Percentiles rank a stretch among this genome's conserved stretches.
Conservation (phyloP, 176 grass and related monocot genomes). For the Hordeum marinum region DNA sequence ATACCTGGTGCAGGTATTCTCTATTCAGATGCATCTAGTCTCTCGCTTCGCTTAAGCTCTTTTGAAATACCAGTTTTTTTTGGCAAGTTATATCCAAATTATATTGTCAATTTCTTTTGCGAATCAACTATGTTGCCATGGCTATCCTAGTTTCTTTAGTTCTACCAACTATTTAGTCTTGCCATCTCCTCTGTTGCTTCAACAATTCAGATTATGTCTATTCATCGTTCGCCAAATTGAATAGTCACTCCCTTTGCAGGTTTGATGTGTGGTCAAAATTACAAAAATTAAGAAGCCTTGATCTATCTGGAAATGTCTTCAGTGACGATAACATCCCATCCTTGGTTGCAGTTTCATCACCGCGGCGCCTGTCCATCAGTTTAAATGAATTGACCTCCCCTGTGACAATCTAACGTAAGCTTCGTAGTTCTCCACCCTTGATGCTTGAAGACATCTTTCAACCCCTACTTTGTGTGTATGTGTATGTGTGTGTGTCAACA, state of each 20-base stretch:
- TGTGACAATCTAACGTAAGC: background rate
- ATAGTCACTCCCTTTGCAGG: background rate
- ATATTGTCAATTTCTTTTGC: too few species aligned
- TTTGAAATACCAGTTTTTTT: too few species aligned
- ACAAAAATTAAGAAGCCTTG: background rate
- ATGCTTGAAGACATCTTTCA: background rate
- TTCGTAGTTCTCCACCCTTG: background rate
- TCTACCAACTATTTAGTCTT: too few species aligned
- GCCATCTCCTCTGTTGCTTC: background rate
- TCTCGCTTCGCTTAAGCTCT: too few species aligned
- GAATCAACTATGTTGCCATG: too few species aligned
- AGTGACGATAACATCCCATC: background rate
- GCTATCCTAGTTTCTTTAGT: too few species aligned
- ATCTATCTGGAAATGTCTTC: background rate
- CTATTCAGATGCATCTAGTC: too few species aligned
- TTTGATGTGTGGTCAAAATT: constrained; percentile 8
- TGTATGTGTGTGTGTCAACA: too few species aligned
- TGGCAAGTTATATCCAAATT: too few species aligned
- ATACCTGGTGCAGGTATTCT: background rate
- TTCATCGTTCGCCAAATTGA: background rate
- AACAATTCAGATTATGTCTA: too few species aligned
- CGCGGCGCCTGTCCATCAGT: background rate
- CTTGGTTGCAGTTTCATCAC: background rate
- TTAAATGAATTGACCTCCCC: background rate
- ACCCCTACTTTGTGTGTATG: background rate